Evolutionary conservation across 2,329 filamentous ascomycete species (phyloP).

Genomic region (Cladobotryum mycophilum): DNA sequence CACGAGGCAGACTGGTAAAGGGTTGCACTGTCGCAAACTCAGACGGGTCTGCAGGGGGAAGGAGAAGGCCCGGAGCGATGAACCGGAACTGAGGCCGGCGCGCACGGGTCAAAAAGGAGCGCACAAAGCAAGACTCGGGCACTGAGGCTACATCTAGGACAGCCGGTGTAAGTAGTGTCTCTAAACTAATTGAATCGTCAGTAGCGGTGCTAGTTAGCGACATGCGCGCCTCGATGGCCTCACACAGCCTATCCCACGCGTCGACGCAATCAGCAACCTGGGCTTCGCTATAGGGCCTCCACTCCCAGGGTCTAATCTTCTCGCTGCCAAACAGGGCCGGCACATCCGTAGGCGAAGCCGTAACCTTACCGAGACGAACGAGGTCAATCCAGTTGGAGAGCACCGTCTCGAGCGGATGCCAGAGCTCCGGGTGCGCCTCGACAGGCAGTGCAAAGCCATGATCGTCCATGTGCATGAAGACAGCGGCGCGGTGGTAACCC

Average conservation of each 20-base stretch:
- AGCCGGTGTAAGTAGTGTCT: too few relatives aligned
- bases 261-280: too few relatives aligned
- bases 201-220: too few relatives aligned
- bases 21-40: too few relatives aligned
- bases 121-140: slow-evolving; percentile 4
- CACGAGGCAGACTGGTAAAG: too few relatives aligned
- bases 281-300: too few relatives aligned
- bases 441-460: slow-evolving; percentile 16
- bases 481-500: slow-evolving; percentile 16
- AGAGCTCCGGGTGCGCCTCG: slow-evolving; percentile 15
- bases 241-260: too few relatives aligned
- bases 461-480: slow-evolving; percentile 20
- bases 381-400: slow-evolving; percentile 22
- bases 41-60: not conserved
- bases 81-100: slow-evolving; percentile 6
- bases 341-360: slow-evolving; percentile 15
- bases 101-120: slow-evolving; percentile 9
- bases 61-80: slow-evolving; percentile 11
- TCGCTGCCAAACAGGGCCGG: slow-evolving; percentile 9
- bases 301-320: too few relatives aligned
- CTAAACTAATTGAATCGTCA: too few relatives aligned
- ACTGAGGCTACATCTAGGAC: too few relatives aligned
- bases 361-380: slow-evolving; percentile 20
- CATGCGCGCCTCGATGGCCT: too few relatives aligned
- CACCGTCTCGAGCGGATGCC: slow-evolving; percentile 23